Percentiles rank a stretch among this genome's conserved stretches.
These are phyloP conservation scores for Zymoseptoria pseudotritici DNA, from an alignment of 2,329 filamentous ascomycete genomes.

Conservation along the genomic window DNA sequence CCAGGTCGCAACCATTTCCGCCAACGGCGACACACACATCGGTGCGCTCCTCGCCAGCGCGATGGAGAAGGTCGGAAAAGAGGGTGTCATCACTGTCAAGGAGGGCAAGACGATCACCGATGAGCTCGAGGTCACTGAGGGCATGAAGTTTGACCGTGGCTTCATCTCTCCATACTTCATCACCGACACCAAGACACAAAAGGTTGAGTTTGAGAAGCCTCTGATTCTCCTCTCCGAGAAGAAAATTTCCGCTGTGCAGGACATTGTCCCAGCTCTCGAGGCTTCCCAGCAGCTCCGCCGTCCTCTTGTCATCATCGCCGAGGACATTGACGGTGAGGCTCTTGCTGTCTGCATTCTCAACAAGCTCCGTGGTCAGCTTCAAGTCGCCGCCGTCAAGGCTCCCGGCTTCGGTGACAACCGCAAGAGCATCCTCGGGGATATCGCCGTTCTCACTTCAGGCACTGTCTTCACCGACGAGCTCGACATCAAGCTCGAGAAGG, in stretches of 20 bases:
- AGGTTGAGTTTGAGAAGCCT: constrained; percentile 99
- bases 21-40: constrained; percentile 93
- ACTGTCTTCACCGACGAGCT: constrained; percentile 98
- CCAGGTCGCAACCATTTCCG: constrained; percentile 95
- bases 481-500: constrained; percentile 98
- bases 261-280: constrained; percentile 97
- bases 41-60: constrained; percentile 93
- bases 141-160: constrained; percentile 99
- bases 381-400: constrained; percentile 97
- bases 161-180: constrained; percentile 99
- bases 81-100: constrained; percentile 99
- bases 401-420: constrained; percentile 99
- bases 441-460: constrained; percentile 91
- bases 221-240: constrained; percentile 98
- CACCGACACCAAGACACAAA: constrained; percentile 96
- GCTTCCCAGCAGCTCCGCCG: constrained; percentile 91
- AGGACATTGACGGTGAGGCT: constrained; percentile 98
- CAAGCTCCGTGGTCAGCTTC: constrained; percentile 99
- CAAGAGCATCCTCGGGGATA: constrained; percentile 97
- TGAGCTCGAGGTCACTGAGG: constrained; percentile 97
- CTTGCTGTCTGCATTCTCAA: constrained; percentile 98
- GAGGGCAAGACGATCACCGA: constrained; percentile 98
- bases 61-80: constrained; percentile 99
- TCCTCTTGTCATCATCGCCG: constrained; percentile 94
- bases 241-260: constrained; percentile 99